Conservation (phyloP, 2,329 filamentous ascomycete genomes). For the Tolypocladium endophyticum region DNA sequence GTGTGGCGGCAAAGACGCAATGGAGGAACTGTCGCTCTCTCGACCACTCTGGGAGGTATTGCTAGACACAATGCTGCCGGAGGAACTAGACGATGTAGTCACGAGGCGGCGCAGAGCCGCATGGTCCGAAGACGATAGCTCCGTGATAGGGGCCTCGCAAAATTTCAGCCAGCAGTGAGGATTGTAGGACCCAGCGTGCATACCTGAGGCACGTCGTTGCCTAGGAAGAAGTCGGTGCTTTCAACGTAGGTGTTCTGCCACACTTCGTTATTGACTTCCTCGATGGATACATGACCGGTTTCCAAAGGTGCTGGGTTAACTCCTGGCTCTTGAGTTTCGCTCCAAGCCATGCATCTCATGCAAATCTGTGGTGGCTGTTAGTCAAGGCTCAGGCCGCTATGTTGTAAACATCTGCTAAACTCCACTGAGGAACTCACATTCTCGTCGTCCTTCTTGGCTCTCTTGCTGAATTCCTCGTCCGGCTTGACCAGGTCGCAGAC, state of each 20-base stretch:
- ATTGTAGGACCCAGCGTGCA: neutral
- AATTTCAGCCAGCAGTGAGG: constrained; percentile 7
- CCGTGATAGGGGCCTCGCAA: constrained; percentile 16
- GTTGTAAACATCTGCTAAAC: neutral
- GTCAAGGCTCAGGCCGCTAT: neutral
- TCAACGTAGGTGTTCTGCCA: constrained; percentile 6
- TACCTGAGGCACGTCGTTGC: constrained; percentile 11
- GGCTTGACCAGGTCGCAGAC: constrained; percentile 18
- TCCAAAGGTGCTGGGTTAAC: constrained; percentile 18
- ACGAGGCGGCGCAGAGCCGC: neutral
- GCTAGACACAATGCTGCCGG: neutral
- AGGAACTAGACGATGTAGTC: neutral
- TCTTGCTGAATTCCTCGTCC: constrained; percentile 18
- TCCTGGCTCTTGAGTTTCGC: constrained; percentile 21
- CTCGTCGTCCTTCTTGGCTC: constrained; percentile 14
- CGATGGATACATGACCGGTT: constrained; percentile 21
- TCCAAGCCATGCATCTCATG: constrained; percentile 23
- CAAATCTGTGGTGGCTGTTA: constrained; percentile 18
- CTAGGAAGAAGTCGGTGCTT: constrained; percentile 15
- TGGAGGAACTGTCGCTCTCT: neutral
- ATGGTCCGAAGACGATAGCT: constrained; percentile 8
- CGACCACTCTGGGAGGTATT: neutral
- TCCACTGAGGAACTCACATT: constrained; percentile 18
- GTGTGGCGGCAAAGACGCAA: constrained; percentile 1
- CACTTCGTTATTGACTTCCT: constrained; percentile 12